Conservation (phyloP, 306 rosid species). For the Pyrus betulifolia region DNA sequence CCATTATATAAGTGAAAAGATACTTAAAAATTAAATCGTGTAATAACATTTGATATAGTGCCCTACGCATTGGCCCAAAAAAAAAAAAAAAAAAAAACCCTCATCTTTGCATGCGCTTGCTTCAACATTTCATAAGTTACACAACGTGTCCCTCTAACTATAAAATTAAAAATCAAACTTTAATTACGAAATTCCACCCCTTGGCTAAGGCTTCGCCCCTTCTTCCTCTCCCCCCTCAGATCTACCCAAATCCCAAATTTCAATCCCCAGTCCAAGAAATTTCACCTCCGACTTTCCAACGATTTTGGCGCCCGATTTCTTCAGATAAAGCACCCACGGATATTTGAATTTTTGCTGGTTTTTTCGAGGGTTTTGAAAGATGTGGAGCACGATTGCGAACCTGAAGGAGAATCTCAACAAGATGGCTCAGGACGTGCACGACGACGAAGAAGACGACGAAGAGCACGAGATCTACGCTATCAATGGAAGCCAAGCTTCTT, state of each 20-base stretch:
- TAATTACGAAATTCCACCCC: not conserved
- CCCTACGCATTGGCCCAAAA: too few species aligned
- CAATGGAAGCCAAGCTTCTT: slow-evolving; percentile 19
- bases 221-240: slow-evolving; percentile 10
- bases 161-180: too few species aligned
- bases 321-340: not conserved
- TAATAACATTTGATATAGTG: too few species aligned
- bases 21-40: too few species aligned
- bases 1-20: too few species aligned
- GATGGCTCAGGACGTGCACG: slow-evolving; percentile 83
- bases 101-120: too few species aligned
- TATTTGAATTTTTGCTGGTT: not conserved
- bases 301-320: not conserved
- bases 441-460: slow-evolving; percentile 54
- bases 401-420: slow-evolving; percentile 78
- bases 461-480: slow-evolving; percentile 38
- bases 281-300: not conserved
- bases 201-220: not conserved
- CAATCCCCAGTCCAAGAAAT: not conserved
- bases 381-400: slow-evolving; percentile 85
- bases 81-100: too few species aligned
- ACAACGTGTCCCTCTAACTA: too few species aligned
- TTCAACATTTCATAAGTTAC: too few species aligned
- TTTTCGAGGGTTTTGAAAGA: slow-evolving; percentile 22
- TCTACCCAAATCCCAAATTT: slow-evolving; percentile 15